Percentiles rank a stretch among this genome's conserved stretches.
Evolutionary conservation across 1,284 basidiomycete genomes (phyloP).

Genomic region (Puccinia horiana): DNA sequence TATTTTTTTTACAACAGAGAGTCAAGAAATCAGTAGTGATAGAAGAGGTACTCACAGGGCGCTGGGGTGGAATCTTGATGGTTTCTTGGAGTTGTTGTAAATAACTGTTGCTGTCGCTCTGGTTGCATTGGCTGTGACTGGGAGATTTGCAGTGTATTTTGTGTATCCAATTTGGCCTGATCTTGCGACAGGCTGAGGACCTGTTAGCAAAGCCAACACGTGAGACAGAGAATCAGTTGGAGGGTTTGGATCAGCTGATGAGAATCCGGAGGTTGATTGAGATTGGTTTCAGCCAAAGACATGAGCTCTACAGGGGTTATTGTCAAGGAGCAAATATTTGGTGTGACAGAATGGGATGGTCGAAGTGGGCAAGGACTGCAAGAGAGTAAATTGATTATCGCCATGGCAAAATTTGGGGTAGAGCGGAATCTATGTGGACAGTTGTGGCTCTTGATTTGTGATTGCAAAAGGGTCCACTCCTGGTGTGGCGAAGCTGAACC

Average conservation of each 20-base stretch:
- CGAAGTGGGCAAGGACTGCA: too few relatives aligned
- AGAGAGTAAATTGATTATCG: too few relatives aligned
- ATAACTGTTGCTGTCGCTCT: constrained; percentile 31
- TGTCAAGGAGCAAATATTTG: too few relatives aligned
- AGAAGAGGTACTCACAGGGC: neutral
- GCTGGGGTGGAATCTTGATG: constrained; percentile 15
- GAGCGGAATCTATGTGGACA: too few relatives aligned
- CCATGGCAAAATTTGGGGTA: too few relatives aligned
- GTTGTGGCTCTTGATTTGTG: too few relatives aligned
- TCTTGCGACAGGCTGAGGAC: neutral
- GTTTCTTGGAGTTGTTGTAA: constrained; percentile 29
- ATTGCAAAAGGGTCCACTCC: too few relatives aligned
- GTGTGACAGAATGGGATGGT: too few relatives aligned
- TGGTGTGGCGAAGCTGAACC: too few relatives aligned
- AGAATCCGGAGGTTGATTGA: constrained; percentile 4
- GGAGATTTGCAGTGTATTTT: constrained; percentile 30
- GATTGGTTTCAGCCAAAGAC: neutral
- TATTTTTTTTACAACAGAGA: too few relatives aligned
- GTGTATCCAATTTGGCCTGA: neutral
- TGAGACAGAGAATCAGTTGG: constrained; percentile 29
- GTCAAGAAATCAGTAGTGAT: neutral
- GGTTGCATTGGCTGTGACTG: constrained; percentile 25
- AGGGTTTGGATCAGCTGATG: neutral
- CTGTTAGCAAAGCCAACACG: constrained; percentile 15
- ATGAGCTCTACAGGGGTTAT: neutral